Conservation (phyloP, 768 basidiomycete genomes). For the Mycena filopes region DNA sequence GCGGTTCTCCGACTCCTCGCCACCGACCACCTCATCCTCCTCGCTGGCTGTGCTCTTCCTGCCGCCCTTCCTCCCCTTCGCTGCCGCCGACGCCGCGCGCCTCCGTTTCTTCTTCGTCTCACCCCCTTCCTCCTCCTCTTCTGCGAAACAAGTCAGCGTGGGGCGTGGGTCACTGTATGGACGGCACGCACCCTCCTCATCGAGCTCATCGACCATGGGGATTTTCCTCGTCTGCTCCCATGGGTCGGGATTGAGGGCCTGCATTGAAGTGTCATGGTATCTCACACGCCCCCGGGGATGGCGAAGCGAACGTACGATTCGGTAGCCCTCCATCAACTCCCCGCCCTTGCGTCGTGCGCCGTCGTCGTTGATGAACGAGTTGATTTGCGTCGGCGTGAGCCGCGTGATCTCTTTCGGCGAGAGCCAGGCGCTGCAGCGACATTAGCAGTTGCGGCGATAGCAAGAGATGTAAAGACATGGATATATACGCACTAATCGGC, state of each 20-base stretch:
- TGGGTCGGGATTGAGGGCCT: conserved; percentile 64
- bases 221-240: conserved; percentile 60
- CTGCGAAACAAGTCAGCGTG: no score
- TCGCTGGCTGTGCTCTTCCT: conserved; percentile 56
- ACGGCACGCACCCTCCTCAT: conserved; percentile 30
- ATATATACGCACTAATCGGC: conserved; percentile 91
- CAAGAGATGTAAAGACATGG: conserved; percentile 9
- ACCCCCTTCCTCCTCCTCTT: conserved; percentile 62
- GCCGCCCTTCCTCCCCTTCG: conserved; percentile 56
- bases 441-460: background rate
- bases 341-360: conserved; percentile 73
- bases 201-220: conserved; percentile 22
- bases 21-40: conserved; percentile 77
- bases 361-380: conserved; percentile 76
- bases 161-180: no score
- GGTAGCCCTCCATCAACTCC: conserved; percentile 76
- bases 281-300: background rate
- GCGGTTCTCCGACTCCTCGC: conserved; percentile 58
- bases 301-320: conserved; percentile 41
- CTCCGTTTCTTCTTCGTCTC: conserved; percentile 64
- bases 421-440: conserved; percentile 79
- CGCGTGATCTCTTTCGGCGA: conserved; percentile 83
- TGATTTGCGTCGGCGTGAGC: conserved; percentile 79
- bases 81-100: conserved; percentile 41
- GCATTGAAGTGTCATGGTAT: background rate